phyloP scores from a whole-genome alignment of 2,329 filamentous ascomycete genomes.

The Rosellinia necatrix region DNA sequence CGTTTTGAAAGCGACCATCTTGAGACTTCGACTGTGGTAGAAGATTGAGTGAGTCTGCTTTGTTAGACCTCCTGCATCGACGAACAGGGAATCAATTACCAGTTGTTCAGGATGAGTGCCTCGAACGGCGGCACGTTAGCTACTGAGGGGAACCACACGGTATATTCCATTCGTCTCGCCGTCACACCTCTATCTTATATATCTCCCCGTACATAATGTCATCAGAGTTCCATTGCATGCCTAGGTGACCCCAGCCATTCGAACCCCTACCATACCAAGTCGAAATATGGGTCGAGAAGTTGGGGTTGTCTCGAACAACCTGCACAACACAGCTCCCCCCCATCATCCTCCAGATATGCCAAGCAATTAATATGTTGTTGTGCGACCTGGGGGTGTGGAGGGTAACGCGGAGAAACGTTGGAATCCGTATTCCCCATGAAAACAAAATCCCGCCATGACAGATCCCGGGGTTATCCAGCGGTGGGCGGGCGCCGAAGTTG shows the following conservation, averaged over 20 bases:
- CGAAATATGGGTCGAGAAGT: conserved; percentile 13
- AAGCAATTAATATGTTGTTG: conserved; percentile 6
- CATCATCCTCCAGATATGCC: background rate
- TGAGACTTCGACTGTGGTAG: conserved; percentile 4
- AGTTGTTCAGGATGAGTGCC: background rate
- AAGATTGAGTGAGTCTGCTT: background rate
- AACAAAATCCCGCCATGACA: background rate
- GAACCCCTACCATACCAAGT: background rate
- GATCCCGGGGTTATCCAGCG: background rate
- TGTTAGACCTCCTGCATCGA: background rate
- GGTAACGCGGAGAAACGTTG: too few relatives aligned
- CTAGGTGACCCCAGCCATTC: background rate
- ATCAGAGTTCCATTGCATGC: background rate
- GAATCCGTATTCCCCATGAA: background rate
- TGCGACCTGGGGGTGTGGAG: background rate
- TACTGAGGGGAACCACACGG: background rate
- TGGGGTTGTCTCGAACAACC: conserved; percentile 5
- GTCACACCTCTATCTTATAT: conserved; percentile 11
- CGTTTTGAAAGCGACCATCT: conserved; percentile 29
- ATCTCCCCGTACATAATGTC: background rate
- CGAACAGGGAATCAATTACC: background rate
- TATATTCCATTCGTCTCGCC: background rate
- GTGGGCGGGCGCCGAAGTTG: too few relatives aligned
- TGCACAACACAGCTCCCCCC: conserved; percentile 4
- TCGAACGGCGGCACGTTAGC: background rate